Evolutionary conservation across 352 stramenopile genomes (phyloP).

Genomic region (Globisporangium perplexum): DNA sequence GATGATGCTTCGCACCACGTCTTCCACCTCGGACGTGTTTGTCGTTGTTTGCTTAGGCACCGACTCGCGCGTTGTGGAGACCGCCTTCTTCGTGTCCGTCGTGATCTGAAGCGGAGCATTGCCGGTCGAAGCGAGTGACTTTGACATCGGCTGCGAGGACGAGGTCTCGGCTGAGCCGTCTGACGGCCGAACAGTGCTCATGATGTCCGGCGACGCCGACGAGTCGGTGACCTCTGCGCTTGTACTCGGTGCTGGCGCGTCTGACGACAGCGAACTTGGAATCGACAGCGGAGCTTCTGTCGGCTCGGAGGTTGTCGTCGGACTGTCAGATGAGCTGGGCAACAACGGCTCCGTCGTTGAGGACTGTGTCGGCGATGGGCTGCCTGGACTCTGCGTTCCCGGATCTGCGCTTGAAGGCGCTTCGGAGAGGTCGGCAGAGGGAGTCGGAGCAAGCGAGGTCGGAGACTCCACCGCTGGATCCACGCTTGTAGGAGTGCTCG

Average conservation of each 20-base stretch:
- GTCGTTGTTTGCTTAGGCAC: background rate
- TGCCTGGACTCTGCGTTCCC: background rate
- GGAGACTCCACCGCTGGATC: background rate
- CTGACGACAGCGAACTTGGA: background rate
- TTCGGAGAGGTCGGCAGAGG: background rate
- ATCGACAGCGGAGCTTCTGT: background rate
- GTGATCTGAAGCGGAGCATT: constrained; percentile 4
- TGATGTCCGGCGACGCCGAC: background rate
- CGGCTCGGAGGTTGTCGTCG: background rate
- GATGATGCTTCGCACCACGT: constrained; percentile 1
- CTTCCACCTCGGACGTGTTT: background rate
- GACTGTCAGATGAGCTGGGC: background rate
- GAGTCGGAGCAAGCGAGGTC: background rate
- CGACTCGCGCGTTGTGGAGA: constrained; percentile 1
- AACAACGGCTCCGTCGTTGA: background rate
- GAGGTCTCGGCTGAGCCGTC: background rate
- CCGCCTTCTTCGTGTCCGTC: constrained; percentile 6
- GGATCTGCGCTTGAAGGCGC: background rate
- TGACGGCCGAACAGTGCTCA: constrained; percentile 6
- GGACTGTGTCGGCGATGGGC: background rate
- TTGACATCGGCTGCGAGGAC: constrained; percentile 1
- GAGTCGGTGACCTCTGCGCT: background rate
- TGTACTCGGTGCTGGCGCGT: background rate
- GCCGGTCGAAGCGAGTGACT: background rate
- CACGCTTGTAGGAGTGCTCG: background rate